Base-by-base conservation (phyloP, 352 stramenopile genomes). In the Phytopythium litorale region DNA sequence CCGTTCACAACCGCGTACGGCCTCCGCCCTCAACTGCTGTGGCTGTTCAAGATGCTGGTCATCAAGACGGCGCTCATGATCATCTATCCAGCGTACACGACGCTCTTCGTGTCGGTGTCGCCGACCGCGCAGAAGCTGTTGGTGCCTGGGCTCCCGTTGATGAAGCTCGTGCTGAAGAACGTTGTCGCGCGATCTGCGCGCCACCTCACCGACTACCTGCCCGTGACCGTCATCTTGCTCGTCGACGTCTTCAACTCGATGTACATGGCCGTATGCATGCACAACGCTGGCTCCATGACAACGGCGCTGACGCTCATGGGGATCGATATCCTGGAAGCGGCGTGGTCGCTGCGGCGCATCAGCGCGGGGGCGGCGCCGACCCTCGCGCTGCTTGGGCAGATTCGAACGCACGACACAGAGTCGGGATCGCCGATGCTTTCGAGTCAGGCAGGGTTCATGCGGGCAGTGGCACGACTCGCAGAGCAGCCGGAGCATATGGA, bases 181-280 rank as follows among this genome's bases (percentile, higher is more conserved):
- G 33, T 70, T 19, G 60, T 73, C 6, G 68, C 68, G 6, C 62
- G 62, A 25, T 55, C 57, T 1, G 67, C 32, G 0, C 46, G 46
- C 0, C 63, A 70, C 6, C 55, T 72, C 28, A 63, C 70, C 55
- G 68, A 79, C 38, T 65, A 67, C 21, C 28, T 79, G 4, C 68
- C 68, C 1, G 53, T 71, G 9, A 65, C 66, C 4, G 53, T 65
- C 7, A 63, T 79, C 5, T 72, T 76, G 40, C 67, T 70, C 0
- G 72, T 79, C 30, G 68, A 79, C 32, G 68, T 79, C 0, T 79
- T 72, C 28, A 73, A 75, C 25, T 59, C 66, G 15, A 32, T 79
- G 4, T 76, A 75, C 48, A 56, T 70, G 11, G 56, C 62, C 0
- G 65, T 53, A 0, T 73, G 66, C 23, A 75, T 79, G 66, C 66